These are phyloP conservation scores for Novymonas esmeraldas DNA, from an alignment of 208 protist species.

Conservation along the genomic window DNA sequence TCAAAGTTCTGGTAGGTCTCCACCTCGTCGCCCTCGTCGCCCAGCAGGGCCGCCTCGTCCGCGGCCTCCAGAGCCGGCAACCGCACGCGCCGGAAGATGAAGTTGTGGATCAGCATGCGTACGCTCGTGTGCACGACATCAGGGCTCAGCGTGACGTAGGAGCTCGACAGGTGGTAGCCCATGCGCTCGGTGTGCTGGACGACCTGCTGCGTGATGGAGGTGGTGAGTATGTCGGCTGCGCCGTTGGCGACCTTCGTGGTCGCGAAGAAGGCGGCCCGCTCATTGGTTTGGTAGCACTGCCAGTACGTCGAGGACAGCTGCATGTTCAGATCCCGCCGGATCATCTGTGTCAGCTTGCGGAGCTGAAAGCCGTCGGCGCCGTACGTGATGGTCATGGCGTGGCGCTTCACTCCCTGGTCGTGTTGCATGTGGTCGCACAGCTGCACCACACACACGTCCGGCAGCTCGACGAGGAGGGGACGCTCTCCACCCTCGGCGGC, in stretches of 20 bases:
- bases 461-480: constrained; percentile 33
- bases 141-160: constrained; percentile 84
- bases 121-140: constrained; percentile 89
- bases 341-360: constrained; percentile 65
- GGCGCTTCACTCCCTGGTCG: constrained; percentile 88
- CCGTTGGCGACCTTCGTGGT: constrained; percentile 89
- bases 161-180: constrained; percentile 77
- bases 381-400: constrained; percentile 89
- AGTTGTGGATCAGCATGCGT: constrained; percentile 87
- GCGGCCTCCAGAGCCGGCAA: constrained; percentile 51
- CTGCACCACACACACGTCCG: constrained; percentile 88
- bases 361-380: constrained; percentile 84
- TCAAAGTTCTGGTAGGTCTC: constrained; percentile 79
- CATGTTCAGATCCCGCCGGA: constrained; percentile 70
- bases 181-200: constrained; percentile 80
- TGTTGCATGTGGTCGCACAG: constrained; percentile 87
- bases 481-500: constrained; percentile 11
- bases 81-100: constrained; percentile 75
- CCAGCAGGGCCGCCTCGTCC: constrained; percentile 54
- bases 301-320: constrained; percentile 89
- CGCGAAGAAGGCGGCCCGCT: constrained; percentile 85
- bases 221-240: constrained; percentile 83
- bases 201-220: constrained; percentile 84
- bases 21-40: constrained; percentile 48
- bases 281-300: constrained; percentile 90